Evolutionary conservation across 2,329 filamentous ascomycete genomes (phyloP).

Genomic region (Aotearoamyces nothofagi): DNA sequence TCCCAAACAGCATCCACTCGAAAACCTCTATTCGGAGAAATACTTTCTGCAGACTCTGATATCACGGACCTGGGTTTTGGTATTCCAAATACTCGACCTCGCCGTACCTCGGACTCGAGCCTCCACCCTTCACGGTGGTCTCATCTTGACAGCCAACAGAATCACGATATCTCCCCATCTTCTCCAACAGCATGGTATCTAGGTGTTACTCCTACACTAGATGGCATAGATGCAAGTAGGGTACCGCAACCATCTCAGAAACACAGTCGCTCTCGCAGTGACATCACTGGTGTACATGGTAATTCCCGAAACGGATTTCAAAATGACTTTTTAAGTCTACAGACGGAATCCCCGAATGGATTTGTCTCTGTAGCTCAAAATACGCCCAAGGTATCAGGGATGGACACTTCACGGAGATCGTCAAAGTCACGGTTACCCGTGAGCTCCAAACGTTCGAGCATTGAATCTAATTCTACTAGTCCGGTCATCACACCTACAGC

Average conservation of each 20-base stretch:
- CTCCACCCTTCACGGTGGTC: conserved; percentile 32
- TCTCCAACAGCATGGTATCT: conserved; percentile 56
- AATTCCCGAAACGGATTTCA: too few species aligned
- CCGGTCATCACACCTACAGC: conserved; percentile 37
- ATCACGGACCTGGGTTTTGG: conserved; percentile 40
- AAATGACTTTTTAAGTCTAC: too few species aligned
- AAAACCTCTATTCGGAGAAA: conserved; percentile 60
- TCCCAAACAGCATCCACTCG: conserved; percentile 19
- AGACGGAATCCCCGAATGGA: too few species aligned
- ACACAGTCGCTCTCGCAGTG: conserved; percentile 42
- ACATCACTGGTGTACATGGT: conserved; percentile 34
- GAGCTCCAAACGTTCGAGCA: conserved; percentile 17
- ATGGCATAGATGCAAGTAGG: conserved; percentile 18
- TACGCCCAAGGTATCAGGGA: too few species aligned
- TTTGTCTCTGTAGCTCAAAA: too few species aligned
- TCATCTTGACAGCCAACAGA: conserved; percentile 38
- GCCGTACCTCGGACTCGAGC: conserved; percentile 60
- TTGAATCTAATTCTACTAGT: conserved; percentile 30
- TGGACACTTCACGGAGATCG: too few species aligned
- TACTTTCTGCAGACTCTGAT: conserved; percentile 43
- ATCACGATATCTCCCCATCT: conserved; percentile 39
- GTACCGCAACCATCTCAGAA: conserved; percentile 19
- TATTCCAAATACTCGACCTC: conserved; percentile 32
- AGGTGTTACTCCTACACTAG: conserved; percentile 26
- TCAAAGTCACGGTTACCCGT: conserved; percentile 15